Evolutionary conservation across 1,284 basidiomycete genomes (phyloP).

Genomic region (Erythrobasidium hasegawianum): DNA sequence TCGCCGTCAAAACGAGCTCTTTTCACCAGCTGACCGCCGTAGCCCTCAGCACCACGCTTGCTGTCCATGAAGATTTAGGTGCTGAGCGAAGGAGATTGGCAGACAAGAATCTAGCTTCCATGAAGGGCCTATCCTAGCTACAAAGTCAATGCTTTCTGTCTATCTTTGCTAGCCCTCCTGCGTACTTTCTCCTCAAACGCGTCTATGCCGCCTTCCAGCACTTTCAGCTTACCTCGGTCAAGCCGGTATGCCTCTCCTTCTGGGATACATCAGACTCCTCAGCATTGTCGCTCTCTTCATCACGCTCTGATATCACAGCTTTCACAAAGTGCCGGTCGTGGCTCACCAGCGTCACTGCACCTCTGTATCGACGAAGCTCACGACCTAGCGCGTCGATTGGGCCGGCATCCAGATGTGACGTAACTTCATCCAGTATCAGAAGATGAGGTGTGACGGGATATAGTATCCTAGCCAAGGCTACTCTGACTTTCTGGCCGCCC

Average conservation of each 20-base stretch:
- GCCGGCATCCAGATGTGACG: slow-evolving; percentile 66
- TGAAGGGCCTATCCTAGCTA: too few relatives aligned
- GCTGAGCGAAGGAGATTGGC: too few relatives aligned
- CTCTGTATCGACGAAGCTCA: slow-evolving; percentile 58
- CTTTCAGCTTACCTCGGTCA: slow-evolving; percentile 52
- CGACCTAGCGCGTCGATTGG: slow-evolving; percentile 61
- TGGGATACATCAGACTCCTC: slow-evolving; percentile 37
- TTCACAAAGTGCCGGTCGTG: slow-evolving; percentile 58
- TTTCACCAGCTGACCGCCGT: slow-evolving; percentile 36
- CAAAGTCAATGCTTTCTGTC: not conserved
- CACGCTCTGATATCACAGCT: slow-evolving; percentile 44
- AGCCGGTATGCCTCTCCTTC: slow-evolving; percentile 54
- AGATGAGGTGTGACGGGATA: slow-evolving; percentile 56
- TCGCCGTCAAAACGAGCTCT: slow-evolving; percentile 37
- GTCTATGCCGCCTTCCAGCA: slow-evolving; percentile 53
- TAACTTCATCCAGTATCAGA: slow-evolving; percentile 63
- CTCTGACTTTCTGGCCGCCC: slow-evolving; percentile 61
- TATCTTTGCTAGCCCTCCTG: slow-evolving; percentile 44
- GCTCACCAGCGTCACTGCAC: slow-evolving; percentile 63
- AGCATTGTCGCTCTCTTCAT: slow-evolving; percentile 45
- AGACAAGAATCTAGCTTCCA: too few relatives aligned
- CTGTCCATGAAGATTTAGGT: slow-evolving; percentile 12
- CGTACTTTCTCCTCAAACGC: slow-evolving; percentile 50
- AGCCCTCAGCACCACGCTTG: slow-evolving; percentile 20
- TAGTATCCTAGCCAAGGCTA: slow-evolving; percentile 55